A percentile compares a stretch with the other conserved stretches of the same genome.
Conservation (phyloP, 2,329 filamentous ascomycete species). For the Cladosporium sp. region DNA sequence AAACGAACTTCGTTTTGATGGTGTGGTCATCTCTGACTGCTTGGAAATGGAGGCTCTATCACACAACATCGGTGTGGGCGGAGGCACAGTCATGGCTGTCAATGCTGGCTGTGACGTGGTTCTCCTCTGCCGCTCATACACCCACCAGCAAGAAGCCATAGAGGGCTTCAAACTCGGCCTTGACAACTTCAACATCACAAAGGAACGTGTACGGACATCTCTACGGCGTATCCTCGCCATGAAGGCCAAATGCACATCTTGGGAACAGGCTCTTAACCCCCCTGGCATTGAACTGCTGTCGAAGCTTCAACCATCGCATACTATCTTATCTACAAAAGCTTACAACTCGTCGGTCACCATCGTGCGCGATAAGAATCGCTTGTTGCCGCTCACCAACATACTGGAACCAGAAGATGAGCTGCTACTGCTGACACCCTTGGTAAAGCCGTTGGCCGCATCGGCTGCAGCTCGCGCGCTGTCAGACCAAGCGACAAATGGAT, state of each 20-base stretch:
- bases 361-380: conserved; percentile 81
- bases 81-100: conserved; percentile 95
- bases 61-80: conserved; percentile 94
- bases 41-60: conserved; percentile 95
- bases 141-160: conserved; percentile 88
- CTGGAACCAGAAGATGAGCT: conserved; percentile 85
- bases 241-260: conserved; percentile 84
- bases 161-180: conserved; percentile 85
- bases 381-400: conserved; percentile 79
- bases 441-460: conserved; percentile 90
- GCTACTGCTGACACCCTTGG: conserved; percentile 82
- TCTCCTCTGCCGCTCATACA: conserved; percentile 82
- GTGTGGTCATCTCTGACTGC: conserved; percentile 92
- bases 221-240: conserved; percentile 75
- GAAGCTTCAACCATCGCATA: conserved; percentile 79
- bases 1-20: conserved; percentile 85
- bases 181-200: conserved; percentile 86
- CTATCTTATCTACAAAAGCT: conserved; percentile 76
- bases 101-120: conserved; percentile 94
- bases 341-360: conserved; percentile 94
- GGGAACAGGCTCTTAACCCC: conserved; percentile 88
- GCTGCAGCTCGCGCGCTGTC: conserved; percentile 73
- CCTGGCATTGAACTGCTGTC: conserved; percentile 75
- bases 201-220: conserved; percentile 77
- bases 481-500: conserved; percentile 60